Base-by-base conservation (phyloP, 306 rosid species). In the Calophaca sinica region DNA sequence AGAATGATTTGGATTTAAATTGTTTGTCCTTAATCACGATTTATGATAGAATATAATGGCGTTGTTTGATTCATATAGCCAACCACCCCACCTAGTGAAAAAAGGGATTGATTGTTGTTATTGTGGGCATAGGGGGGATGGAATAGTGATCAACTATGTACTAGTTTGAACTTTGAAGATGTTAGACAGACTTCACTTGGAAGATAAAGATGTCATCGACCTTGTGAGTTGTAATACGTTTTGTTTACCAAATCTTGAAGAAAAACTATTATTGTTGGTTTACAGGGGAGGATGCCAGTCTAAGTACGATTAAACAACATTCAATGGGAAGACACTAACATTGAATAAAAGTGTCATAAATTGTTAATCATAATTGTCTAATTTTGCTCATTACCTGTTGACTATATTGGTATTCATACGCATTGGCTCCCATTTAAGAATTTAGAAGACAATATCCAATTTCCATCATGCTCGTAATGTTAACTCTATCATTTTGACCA, bases 401-500 rank as follows among this genome's bases (percentile, higher is more conserved):
- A 20, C 26, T 20, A 20, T 20, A 20, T 1, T 20, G 1, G 26
- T 20, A 20, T 20, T 20, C 26, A 20, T 20, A 20, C 26, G 26
- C 26, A 20, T 20, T 20, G 26, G 26, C 5, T 36, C 4, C 5
- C 41, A 4, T 36, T 36, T 36, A 2, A 36, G 0, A 36, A 36
- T 5, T 36, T 4, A 36, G 41, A 36, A 36, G 65, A 53, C 26
- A n/a, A n/a, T n/a, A n/a, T 62, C 50, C 26, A 61, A 28, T 64
- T 53, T 53, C 9, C 14, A 42, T 54, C 68, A 76, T 66, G 80
- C 38, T 53, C 0, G 8, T 36, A 76, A 44, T 11, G n/a, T 28
- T 6, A 11, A 26, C 36, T 70, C 53, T 59, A 46, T 58, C 26
- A 38, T 59, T 58, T 68, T 46, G 70, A 58, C 61, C 10, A 45